Evolutionary conservation across 83 land plant species (phyloP).

Genomic region (Isoetes engelmannii): DNA sequence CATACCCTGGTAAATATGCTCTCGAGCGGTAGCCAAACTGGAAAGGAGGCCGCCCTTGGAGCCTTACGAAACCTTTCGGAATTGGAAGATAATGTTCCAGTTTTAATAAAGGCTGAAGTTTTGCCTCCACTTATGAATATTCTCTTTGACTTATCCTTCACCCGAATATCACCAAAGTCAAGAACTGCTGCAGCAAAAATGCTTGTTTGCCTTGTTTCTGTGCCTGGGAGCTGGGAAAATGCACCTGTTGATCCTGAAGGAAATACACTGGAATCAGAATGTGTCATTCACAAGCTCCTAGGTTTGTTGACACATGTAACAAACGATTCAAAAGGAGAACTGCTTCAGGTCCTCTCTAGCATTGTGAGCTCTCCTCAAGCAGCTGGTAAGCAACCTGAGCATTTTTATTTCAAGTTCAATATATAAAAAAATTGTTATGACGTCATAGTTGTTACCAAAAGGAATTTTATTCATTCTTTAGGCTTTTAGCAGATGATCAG

Average conservation of each 20-base stretch:
- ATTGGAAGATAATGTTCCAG: conserved; percentile 40
- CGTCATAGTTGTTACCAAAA: background rate
- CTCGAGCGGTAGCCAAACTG: conserved; percentile 11
- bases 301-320: conserved; percentile 28
- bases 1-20: conserved; percentile 45
- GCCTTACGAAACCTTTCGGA: conserved; percentile 47
- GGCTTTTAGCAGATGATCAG: background rate
- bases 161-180: conserved; percentile 7
- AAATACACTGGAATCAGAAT: conserved; percentile 44
- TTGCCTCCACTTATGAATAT: conserved; percentile 35
- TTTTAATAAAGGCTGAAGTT: conserved; percentile 45
- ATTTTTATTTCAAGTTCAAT: too few relatives aligned
- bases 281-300: conserved; percentile 32
- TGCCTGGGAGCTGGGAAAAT: conserved; percentile 51
- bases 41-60: conserved; percentile 33
- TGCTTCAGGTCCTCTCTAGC: conserved; percentile 38
- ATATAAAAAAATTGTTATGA: too few relatives aligned
- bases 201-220: conserved; percentile 45
- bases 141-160: conserved; percentile 18
- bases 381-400: conserved; percentile 28
- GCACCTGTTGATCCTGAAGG: conserved; percentile 38
- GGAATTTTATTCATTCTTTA: background rate
- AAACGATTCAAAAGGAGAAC: conserved; percentile 25
- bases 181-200: conserved; percentile 41
- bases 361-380: conserved; percentile 50